Evolutionary conservation across 1,284 basidiomycete genomes (phyloP), one percentile per base, ranked within the genome.

Genomic region (Termitomyces sp.): DNA sequence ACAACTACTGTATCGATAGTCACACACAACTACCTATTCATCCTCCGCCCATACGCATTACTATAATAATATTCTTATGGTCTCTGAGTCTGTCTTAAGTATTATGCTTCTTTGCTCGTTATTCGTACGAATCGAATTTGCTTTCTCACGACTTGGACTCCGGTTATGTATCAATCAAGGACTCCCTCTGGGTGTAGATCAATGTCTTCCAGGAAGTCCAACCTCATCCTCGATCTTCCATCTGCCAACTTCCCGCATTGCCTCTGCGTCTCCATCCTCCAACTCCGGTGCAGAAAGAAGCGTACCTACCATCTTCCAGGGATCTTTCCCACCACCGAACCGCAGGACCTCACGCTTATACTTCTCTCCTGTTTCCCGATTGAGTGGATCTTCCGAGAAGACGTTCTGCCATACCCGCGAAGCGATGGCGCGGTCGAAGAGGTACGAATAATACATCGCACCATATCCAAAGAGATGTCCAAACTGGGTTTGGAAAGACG

Each of bases 401-500:
- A 97, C 73, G 16, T 84, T 77, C 10, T 75, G 70, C 89, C 93
- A 99, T 1, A 98, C 85, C 35, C 89, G 81, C 10, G 90, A 89
- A 0, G 97, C 96, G 55, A 99, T 97, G 3, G 93, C 93, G 3
- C 95, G 83, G 63, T 98, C 97, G 60, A 99, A 93, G 6, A 98
- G 77, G 68, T 99, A 99, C 13, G 93, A 94, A 66, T 99, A 99
- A 70, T 99, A 99, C 1, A 93, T 97, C 8, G 95, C 93, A 6
- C 96, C 95, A 63, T 99, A 99, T 1, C 95, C 94, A 63, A 92
- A 96, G 5, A 99, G 72, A 66, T 99, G 96, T 0, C 92, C 91
- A 62, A 99, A 99, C 61, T 95, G 91, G 0, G 92, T 93, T 65
- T 99, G 96, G 78, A 93, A 95, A 0, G 90, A 86, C 0, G 93